phyloP scores from a whole-genome alignment of 179 eudicot species.

The Camellia oleifera region DNA sequence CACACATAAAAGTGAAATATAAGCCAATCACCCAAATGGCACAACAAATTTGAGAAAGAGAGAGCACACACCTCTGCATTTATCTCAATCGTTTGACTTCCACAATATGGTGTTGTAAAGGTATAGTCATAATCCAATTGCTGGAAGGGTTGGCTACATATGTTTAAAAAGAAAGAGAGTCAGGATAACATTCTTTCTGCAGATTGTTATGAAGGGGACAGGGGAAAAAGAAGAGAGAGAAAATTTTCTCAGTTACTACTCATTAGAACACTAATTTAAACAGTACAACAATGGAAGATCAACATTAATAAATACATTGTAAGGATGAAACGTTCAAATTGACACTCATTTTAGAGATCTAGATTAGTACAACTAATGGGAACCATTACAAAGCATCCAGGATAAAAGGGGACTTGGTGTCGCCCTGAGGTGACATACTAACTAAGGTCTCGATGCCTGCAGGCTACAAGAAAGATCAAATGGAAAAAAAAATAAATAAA shows the following conservation, averaged over 20 bases:
- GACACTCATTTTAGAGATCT: not conserved
- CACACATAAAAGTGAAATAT: not conserved
- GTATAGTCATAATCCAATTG: conserved; percentile 95
- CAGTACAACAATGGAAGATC: not conserved
- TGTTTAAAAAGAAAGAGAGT: conserved; percentile 10
- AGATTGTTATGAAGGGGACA: not conserved
- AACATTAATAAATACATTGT: not conserved
- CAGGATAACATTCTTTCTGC: not conserved
- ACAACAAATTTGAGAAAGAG: not conserved
- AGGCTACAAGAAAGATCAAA: not conserved
- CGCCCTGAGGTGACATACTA: not conserved
- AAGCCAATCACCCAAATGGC: not conserved
- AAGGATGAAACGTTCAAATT: not conserved
- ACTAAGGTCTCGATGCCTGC: not conserved
- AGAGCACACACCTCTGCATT: conserved; percentile 44
- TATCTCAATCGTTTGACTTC: conserved; percentile 63
- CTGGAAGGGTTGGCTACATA: conserved; percentile 74
- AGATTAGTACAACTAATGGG: conserved; percentile 3
- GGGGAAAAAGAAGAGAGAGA: not conserved
- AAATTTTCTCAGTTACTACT: not conserved
- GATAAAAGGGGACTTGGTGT: not conserved
- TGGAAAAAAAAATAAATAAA: too few relatives aligned
- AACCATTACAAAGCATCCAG: not conserved
- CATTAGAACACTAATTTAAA: not conserved
- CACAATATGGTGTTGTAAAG: conserved; percentile 91